These are phyloP conservation scores for Lagenidium giganteum DNA, from an alignment of 352 stramenopile genomes.

Conservation along the genomic window DNA sequence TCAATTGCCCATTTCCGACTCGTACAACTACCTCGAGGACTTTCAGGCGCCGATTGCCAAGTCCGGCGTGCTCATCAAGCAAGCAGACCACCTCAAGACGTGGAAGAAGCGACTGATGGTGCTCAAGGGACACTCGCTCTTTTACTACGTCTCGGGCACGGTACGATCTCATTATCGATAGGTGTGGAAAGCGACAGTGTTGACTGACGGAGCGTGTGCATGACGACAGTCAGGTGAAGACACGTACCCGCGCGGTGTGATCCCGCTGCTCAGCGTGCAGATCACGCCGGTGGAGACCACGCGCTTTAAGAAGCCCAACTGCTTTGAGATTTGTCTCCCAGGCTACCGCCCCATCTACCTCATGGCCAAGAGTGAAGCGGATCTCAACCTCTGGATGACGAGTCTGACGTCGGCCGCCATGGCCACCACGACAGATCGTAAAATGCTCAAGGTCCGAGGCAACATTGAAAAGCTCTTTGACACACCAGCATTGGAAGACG, in stretches of 20 bases:
- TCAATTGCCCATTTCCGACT: too few relatives aligned
- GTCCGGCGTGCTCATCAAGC: slow-evolving; percentile 82
- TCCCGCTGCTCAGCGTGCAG: slow-evolving; percentile 67
- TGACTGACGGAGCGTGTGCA: not conserved
- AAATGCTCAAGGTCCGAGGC: slow-evolving; percentile 52
- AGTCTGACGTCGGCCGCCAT: slow-evolving; percentile 78
- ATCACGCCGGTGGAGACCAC: slow-evolving; percentile 73
- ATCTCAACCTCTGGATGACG: slow-evolving; percentile 83
- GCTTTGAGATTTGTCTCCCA: slow-evolving; percentile 82
- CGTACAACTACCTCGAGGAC: slow-evolving; percentile 57
- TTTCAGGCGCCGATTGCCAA: slow-evolving; percentile 81
- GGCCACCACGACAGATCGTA: slow-evolving; percentile 59
- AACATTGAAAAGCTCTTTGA: slow-evolving; percentile 72
- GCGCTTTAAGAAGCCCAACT: slow-evolving; percentile 83
- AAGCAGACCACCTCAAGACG: slow-evolving; percentile 86
- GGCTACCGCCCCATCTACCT: slow-evolving; percentile 78
- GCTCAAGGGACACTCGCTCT: slow-evolving; percentile 81
- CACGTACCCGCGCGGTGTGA: slow-evolving; percentile 77
- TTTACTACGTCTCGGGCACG: slow-evolving; percentile 86
- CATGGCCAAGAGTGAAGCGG: slow-evolving; percentile 82
- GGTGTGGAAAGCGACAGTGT: not conserved
- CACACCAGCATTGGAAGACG: slow-evolving; percentile 71
- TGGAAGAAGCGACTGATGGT: slow-evolving; percentile 89
- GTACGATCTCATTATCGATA: slow-evolving; percentile 24
- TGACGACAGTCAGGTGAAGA: slow-evolving; percentile 69